phyloP scores from a whole-genome alignment of 164 flowering plant species.

The Piper longum region DNA sequence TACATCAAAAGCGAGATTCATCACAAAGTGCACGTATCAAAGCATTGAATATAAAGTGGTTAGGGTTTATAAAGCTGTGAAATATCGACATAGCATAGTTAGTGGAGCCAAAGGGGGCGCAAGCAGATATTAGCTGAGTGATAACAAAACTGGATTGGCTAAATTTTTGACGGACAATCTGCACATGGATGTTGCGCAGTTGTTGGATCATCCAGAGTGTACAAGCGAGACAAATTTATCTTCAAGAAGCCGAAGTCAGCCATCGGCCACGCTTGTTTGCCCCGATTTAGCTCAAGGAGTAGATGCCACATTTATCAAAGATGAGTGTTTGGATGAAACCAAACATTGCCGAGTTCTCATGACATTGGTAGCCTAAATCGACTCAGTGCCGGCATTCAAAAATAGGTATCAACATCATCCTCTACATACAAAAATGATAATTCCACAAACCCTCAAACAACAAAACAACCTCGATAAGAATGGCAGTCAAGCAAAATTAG shows the following conservation, averaged over 20 bases:
- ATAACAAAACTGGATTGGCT: slow-evolving; percentile 14
- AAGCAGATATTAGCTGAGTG: slow-evolving; percentile 33
- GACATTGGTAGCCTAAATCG: too few relatives aligned
- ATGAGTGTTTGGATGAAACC: not conserved
- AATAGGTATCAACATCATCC: too few relatives aligned
- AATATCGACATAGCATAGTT: slow-evolving; percentile 25
- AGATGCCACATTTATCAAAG: not conserved
- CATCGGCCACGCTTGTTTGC: not conserved
- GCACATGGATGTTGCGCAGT: slow-evolving; percentile 39
- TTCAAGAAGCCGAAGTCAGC: not conserved
- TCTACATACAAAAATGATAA: too few relatives aligned
- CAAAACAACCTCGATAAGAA: too few relatives aligned
- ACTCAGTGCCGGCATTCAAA: too few relatives aligned
- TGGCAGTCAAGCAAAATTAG: too few relatives aligned
- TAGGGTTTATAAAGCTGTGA: slow-evolving; percentile 10
- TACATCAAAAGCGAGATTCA: slow-evolving; percentile 13
- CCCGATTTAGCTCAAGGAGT: not conserved
- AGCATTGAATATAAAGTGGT: slow-evolving; percentile 25
- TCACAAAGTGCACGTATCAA: slow-evolving; percentile 32
- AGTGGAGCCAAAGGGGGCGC: slow-evolving; percentile 16
- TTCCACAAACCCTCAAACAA: too few relatives aligned
- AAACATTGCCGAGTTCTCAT: too few relatives aligned
- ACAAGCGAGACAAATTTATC: slow-evolving; percentile 10
- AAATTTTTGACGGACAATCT: slow-evolving; percentile 17
- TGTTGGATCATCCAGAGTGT: slow-evolving; percentile 9